Evolutionary conservation across 495 filamentous ascomycete species (phyloP), one percentile per base, ranked within the genome.

Genomic region (Clohesyomyces aquaticus): DNA sequence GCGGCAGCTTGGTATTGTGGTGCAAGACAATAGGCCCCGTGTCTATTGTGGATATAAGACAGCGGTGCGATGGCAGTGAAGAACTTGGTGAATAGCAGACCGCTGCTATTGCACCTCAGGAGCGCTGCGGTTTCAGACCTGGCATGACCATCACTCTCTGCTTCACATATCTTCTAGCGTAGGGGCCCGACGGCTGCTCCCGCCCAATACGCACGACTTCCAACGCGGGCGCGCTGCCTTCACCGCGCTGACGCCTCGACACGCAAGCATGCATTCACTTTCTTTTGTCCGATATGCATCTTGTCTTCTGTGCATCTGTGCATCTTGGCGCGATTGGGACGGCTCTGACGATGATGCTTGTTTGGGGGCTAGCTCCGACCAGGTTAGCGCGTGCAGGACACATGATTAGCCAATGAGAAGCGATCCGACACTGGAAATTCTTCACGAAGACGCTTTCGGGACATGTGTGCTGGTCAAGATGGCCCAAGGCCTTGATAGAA

Each of bases 71-170:
- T n/a, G n/a, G n/a, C n/a, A n/a, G n/a, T n/a, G n/a, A n/a, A n/a
- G n/a, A n/a, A n/a, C n/a, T n/a, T n/a, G n/a, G n/a, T n/a, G n/a
- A n/a, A 48, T 48, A 12, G 18, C 23, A 35, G 50, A 54, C 50
- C 23, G 9, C 50, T 54, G 23, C 28, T 47, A 47, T 47, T 38
- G 32, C 14, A 6, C 14, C 45, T 48, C 59, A 62, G 59, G 59
- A 63, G 65, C n/a, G n/a, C n/a, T n/a, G n/a, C n/a, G 38, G 59
- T 68, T 68, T 63, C 59, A 68, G 52, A 53, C 61, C 41, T 21
- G 64, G 26, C 49, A 52, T 23, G 49, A 23, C 52, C 8, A 18
- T 26, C 18, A 32, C 29, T 11, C 52, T 21, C 16, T 55, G 60
- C 60, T 49, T 63, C 60, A 56, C 52, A 42, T 38, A 50, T 35